Conservation (phyloP, 1,139 yeast species). For the Suhomyces coccinellae region DNA sequence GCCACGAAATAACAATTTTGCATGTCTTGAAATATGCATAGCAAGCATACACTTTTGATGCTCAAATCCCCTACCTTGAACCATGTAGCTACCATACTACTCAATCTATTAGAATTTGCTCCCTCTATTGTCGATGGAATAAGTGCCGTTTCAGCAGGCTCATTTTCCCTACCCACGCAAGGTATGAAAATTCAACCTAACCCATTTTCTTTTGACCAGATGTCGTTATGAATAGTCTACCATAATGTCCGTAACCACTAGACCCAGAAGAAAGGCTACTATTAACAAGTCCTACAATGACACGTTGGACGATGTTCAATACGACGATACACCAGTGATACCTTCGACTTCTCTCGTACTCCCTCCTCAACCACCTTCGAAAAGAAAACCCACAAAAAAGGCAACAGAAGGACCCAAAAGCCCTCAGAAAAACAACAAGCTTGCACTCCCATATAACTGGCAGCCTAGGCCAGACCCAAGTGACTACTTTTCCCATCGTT, state of each 20-base stretch:
- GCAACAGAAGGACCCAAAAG: constrained; percentile 2
- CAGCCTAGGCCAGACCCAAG: constrained; percentile 33
- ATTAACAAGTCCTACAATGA: constrained; percentile 46
- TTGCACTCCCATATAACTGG: constrained; percentile 40
- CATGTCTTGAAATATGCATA: no score
- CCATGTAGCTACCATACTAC: not conserved
- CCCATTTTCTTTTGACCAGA: not conserved
- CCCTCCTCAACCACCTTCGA: constrained; percentile 2
- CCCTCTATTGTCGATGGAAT: not conserved
- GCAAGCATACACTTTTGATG: no score
- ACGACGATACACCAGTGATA: constrained; percentile 24
- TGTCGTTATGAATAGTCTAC: constrained; percentile 3
- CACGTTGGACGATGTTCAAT: constrained; percentile 33
- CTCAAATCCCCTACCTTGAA: no score
- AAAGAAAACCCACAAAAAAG: constrained; percentile 9
- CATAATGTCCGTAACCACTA: constrained; percentile 24
- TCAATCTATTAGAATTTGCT: no score
- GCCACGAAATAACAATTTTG: no score
- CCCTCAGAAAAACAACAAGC: constrained; percentile 5
- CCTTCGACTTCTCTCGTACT: not conserved
- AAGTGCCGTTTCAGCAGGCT: not conserved
- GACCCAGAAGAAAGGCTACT: constrained; percentile 51
- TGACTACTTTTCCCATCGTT: constrained; percentile 40
- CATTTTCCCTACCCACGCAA: not conserved
- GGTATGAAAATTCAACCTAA: constrained; percentile 2